phyloP scores from a whole-genome alignment of 306 rosid genomes.

The Canavalia ensiformis region DNA sequence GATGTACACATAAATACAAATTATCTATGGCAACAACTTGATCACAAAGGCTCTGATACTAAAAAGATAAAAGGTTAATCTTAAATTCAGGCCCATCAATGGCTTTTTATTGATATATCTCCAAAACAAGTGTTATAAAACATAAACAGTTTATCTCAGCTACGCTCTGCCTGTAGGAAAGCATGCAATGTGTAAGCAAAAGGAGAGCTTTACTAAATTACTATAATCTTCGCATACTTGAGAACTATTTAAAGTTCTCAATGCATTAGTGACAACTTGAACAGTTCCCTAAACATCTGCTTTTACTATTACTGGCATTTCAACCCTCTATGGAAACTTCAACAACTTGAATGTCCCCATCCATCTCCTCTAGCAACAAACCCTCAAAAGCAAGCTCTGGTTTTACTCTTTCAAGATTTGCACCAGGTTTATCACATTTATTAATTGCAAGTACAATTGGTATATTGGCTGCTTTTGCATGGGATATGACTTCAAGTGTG shows the following conservation, averaged over 20 bases:
- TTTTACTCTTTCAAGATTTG: slow-evolving; percentile 88
- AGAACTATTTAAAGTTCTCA: slow-evolving; percentile 84
- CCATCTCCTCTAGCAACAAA: slow-evolving; percentile 92
- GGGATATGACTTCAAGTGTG: slow-evolving; percentile 91
- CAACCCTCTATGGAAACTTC: slow-evolving; percentile 77
- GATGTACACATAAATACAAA: no score
- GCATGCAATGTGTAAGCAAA: background rate
- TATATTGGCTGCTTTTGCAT: slow-evolving; percentile 91
- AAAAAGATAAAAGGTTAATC: slow-evolving; percentile 3
- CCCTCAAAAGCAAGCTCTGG: slow-evolving; percentile 95
- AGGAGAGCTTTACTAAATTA: slow-evolving; percentile 24
- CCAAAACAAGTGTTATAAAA: background rate
- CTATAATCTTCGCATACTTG: slow-evolving; percentile 64
- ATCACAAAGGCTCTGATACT: background rate
- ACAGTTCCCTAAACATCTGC: slow-evolving; percentile 98
- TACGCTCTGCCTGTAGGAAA: background rate
- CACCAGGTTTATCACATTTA: slow-evolving; percentile 98
- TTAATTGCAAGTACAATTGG: slow-evolving; percentile 95
- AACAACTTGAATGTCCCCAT: slow-evolving; percentile 95
- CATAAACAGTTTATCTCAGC: slow-evolving; percentile 1
- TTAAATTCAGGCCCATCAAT: background rate
- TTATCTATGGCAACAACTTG: no score
- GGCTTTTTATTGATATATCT: background rate
- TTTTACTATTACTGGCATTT: slow-evolving; percentile 92
- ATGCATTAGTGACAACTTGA: slow-evolving; percentile 94